Base-by-base conservation (phyloP, 495 filamentous ascomycete genomes). In the Thozetella sp. region DNA sequence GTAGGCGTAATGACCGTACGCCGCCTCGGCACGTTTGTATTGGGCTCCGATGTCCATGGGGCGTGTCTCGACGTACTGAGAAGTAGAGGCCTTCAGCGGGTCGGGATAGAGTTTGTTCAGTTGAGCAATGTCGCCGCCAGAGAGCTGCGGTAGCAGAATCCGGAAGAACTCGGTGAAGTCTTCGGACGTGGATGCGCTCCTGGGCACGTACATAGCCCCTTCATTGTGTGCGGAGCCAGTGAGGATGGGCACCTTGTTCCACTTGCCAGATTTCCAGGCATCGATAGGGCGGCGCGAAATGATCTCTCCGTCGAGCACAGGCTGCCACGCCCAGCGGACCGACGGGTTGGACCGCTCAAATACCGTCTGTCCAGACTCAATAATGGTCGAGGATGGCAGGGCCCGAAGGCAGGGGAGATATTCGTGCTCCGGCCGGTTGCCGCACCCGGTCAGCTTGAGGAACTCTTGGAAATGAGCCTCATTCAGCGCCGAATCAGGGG, bases 221-320 rank as follows among this genome's bases (percentile, higher is more conserved):
- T 89, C 88, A 60, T 90, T 86, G 25, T 82, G 81, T 69, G 85
- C 87, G 71, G 80, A 89, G 27, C 88, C 88, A 0, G 85, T 88
- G 54, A 90, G 63, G 15, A 89, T 81, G 20, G 88, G 86, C 20
- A 89, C 76, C 57, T 78, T 78, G 40, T 87, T 77, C 63, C 80
- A 82, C 17, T 74, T 63, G 19, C 76, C 72, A 0, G 80, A 66
- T 27, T 74, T 63, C 85, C 84, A 88, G 12, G 81, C 79, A n/a
- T 79, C 76, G 25, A 87, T 72, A 22, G 87, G 86, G 3, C 81
- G 75, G 25, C 82, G 78, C 12, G 79, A 73, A 53, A 90, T 83
- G 20, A 86, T 68, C 19, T 72, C 68, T 0, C 79, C 79, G 60
- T 89, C 87, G 59, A 90, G 85, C 55, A 87, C 86, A 30, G 87